Conservation (phyloP, 805 yeast genomes). For the Priceomyces haplophilus region DNA sequence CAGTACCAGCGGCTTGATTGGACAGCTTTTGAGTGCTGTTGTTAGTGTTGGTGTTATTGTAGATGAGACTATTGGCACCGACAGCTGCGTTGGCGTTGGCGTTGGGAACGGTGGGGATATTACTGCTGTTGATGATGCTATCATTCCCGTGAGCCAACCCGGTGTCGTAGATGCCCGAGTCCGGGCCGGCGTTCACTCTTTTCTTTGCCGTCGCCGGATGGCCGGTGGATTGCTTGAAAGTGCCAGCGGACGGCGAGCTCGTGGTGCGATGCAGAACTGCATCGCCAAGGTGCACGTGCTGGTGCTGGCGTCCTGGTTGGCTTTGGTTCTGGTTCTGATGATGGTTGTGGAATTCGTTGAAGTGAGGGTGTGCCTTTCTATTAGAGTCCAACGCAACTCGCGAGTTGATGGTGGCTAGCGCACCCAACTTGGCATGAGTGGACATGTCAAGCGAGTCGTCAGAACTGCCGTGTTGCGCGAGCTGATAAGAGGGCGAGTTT, state of each 20-base stretch:
- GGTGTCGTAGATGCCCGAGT: constrained; percentile 3
- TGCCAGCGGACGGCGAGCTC: constrained; percentile 31
- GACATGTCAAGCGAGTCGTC: constrained; percentile 26
- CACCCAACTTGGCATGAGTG: constrained; percentile 54
- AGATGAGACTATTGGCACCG: constrained; percentile 5
- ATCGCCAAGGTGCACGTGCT: constrained; percentile 24
- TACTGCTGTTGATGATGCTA: constrained; percentile 10
- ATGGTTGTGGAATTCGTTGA: constrained; percentile 6
- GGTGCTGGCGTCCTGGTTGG: constrained; percentile 9
- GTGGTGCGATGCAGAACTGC: constrained; percentile 30
- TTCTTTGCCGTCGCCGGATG: constrained; percentile 10
- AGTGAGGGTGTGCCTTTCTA: constrained; percentile 24
- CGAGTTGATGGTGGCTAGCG: constrained; percentile 61
- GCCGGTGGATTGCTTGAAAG: not conserved
- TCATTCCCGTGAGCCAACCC: constrained; percentile 16
- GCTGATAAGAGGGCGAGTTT: constrained; percentile 17
- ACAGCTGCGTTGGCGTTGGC: not conserved
- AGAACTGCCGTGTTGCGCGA: constrained; percentile 13
- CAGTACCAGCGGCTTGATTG: constrained; percentile 1
- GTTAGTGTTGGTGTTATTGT: constrained; percentile 10
- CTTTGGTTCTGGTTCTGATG: constrained; percentile 14
- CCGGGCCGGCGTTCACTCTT: no score
- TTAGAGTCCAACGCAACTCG: constrained; percentile 47
- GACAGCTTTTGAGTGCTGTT: not conserved
- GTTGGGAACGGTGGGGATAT: constrained; percentile 6